Evolutionary conservation across 352 stramenopile genomes (phyloP).

Genomic region (Pythium utonaiense): DNA sequence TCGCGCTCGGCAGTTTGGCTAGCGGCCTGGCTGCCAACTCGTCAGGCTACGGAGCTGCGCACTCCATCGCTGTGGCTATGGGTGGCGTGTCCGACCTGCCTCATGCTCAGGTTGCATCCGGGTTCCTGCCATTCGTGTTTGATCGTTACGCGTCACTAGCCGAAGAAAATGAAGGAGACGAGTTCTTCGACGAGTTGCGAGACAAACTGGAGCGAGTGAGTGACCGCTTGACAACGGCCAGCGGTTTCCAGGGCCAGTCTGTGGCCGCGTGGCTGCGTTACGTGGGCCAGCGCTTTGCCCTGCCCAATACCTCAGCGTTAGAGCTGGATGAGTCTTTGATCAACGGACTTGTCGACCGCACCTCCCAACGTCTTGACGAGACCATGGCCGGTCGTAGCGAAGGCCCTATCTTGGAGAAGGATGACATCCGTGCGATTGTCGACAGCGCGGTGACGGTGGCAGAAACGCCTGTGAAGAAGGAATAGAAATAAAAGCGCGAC

Average conservation of each 20-base stretch:
- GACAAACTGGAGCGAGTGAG: slow-evolving; percentile 46
- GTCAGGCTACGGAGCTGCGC: slow-evolving; percentile 46
- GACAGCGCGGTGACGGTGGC: slow-evolving; percentile 39
- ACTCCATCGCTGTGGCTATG: slow-evolving; percentile 58
- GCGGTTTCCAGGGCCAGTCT: slow-evolving; percentile 46
- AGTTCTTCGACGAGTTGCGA: slow-evolving; percentile 57
- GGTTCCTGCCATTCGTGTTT: slow-evolving; percentile 70
- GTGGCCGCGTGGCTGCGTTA: slow-evolving; percentile 62
- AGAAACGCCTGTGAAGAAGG: neutral
- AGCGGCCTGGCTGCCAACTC: slow-evolving; percentile 52
- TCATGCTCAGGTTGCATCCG: slow-evolving; percentile 50
- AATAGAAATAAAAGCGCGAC: neutral
- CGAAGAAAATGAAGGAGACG: slow-evolving; percentile 58
- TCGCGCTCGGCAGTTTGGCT: slow-evolving; percentile 53
- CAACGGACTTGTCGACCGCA: slow-evolving; percentile 51
- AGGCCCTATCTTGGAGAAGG: slow-evolving; percentile 47
- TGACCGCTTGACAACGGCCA: slow-evolving; percentile 47
- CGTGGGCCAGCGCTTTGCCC: slow-evolving; percentile 50
- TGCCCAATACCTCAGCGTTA: slow-evolving; percentile 47
- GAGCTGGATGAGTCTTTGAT: slow-evolving; percentile 56
- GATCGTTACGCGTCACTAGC: slow-evolving; percentile 47
- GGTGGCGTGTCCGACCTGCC: slow-evolving; percentile 67
- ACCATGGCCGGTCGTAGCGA: slow-evolving; percentile 29
- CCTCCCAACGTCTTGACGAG: slow-evolving; percentile 48
- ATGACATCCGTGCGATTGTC: slow-evolving; percentile 57